Evolutionary conservation across 495 filamentous ascomycete genomes (phyloP).

Genomic region (Daldinia decipiens): DNA sequence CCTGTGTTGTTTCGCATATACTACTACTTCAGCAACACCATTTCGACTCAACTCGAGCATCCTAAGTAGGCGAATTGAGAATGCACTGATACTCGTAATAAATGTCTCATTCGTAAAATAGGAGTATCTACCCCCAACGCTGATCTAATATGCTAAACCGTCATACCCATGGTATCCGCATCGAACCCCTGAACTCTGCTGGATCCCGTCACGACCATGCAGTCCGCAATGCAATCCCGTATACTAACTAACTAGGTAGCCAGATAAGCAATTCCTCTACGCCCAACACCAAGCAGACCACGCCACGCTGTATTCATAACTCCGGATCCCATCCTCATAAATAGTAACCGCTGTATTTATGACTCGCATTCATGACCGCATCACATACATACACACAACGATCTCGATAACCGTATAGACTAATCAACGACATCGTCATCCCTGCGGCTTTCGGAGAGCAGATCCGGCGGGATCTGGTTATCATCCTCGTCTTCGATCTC

Average conservation of each 20-base stretch:
- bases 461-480: slow-evolving; percentile 55
- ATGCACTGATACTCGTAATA: background rate
- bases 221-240: background rate
- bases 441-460: slow-evolving; percentile 48
- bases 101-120: background rate
- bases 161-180: background rate
- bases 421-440: slow-evolving; percentile 32
- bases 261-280: background rate
- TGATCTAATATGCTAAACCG: background rate
- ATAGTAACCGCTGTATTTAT: too few relatives aligned
- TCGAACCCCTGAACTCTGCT: background rate
- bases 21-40: background rate
- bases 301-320: background rate
- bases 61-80: too few relatives aligned
- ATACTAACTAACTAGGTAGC: background rate
- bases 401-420: background rate
- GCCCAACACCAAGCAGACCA: background rate
- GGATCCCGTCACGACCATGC: background rate
- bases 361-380: background rate
- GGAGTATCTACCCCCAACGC: background rate
- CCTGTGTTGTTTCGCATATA: too few relatives aligned
- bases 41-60: background rate
- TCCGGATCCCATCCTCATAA: too few relatives aligned
- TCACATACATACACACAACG: background rate
- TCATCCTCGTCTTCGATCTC: slow-evolving; percentile 46